Evolutionary conservation across 176 grass and related monocot species (phyloP), one percentile per base, ranked within the genome.

Genomic region (Zizania latifolia): DNA sequence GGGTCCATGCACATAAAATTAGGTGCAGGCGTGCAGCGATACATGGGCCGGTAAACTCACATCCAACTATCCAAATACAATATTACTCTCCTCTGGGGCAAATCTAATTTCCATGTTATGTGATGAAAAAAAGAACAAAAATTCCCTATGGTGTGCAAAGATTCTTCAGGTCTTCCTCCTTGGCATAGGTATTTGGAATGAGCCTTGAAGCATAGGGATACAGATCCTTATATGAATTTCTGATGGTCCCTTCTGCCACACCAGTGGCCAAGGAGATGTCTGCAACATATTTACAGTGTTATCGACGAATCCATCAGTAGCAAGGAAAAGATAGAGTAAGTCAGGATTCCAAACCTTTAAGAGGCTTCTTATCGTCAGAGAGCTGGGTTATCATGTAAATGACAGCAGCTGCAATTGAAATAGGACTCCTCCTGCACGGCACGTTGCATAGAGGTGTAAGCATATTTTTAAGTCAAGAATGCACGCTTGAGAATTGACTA

Each of bases 321-420:
- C 2, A 33, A 44, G 36, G 9, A 56, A 41, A 67, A 14, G 17
- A 54, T 1, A 43, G 4, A 77, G 62, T 1, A 22, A 10, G 54
- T 21, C 6, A 33, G 57, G 56, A 4, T 76, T 65, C 34, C 32
- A 39, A 62, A 96, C 92, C 92, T 89, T 96, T 96, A 40, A 96
- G 89, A 15, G 92, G 89, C 60, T 89, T 96, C 70, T 96, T 96
- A 48, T 92, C 92, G n/a, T 96, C 92, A 26, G 89, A 96, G 10
- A 96, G 81, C 72, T 96, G 92, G 35, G 92, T 96, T 82, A 96
- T 96, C 92, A 96, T 96, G 70, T 96, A 96, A 62, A 96, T 96
- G 41, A 96, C 92, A 44, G 92, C 92, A 4, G 92, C 92, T 44
- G 92, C 92, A 74, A 96, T 92, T 53, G 92, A 96, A 16, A 96